A percentile compares a stretch with the other conserved stretches of the same genome.
phyloP scores from a whole-genome alignment of 2,329 filamentous ascomycete genomes.

The Chalara sp. region DNA sequence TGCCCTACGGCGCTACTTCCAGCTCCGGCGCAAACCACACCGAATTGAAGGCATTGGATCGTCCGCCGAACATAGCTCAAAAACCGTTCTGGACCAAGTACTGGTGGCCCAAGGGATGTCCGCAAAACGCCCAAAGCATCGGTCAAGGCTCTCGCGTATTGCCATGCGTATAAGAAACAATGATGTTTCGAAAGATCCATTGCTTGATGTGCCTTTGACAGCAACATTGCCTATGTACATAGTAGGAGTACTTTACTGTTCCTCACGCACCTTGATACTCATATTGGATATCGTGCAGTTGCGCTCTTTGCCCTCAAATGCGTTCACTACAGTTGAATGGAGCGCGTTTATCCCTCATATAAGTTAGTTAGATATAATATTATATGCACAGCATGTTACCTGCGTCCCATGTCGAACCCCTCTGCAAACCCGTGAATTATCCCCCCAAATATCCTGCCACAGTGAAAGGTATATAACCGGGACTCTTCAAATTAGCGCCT shows the following conservation, averaged over 20 bases:
- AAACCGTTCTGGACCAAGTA: neutral
- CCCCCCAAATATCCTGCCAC: too few relatives aligned
- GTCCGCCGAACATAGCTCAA: neutral
- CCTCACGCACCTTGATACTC: constrained; percentile 1
- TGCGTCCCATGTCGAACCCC: too few relatives aligned
- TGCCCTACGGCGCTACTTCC: neutral
- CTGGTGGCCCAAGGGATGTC: too few relatives aligned
- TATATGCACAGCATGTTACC: too few relatives aligned
- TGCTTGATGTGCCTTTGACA: neutral
- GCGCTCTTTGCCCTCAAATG: constrained; percentile 1
- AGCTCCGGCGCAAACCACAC: neutral
- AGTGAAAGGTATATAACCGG: neutral
- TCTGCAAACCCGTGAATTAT: too few relatives aligned
- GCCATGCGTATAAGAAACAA: neutral
- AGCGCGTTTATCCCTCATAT: constrained; percentile 3
- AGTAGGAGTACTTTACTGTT: constrained; percentile 9
- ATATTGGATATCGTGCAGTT: constrained; percentile 1
- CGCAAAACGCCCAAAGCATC: neutral
- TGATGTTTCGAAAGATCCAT: neutral
- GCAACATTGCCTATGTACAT: neutral
- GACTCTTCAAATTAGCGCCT: neutral
- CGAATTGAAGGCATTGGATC: neutral
- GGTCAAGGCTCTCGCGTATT: neutral
- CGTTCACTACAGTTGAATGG: constrained; percentile 4
- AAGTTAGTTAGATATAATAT: too few relatives aligned